Conservation (phyloP, 257 asterid genomes). For the Nicotiana tomentosiformis region DNA sequence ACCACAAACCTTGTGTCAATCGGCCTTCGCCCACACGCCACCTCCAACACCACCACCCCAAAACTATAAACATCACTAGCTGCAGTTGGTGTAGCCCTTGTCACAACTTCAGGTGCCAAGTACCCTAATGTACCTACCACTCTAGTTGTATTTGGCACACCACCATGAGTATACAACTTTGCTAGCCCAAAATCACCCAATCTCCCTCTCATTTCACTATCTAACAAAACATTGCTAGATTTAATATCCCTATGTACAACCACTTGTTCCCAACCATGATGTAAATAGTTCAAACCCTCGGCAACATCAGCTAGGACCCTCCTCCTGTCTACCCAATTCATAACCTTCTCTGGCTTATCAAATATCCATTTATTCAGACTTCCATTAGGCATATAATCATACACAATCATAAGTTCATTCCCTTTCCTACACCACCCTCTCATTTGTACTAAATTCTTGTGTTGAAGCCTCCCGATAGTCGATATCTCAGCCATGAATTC, state of each 20-base stretch:
- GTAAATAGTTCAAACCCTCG: slow-evolving; percentile 69
- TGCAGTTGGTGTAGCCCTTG: slow-evolving; percentile 56
- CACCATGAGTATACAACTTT: slow-evolving; percentile 65
- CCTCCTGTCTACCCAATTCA: slow-evolving; percentile 63
- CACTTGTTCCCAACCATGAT: slow-evolving; percentile 79
- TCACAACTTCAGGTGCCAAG: slow-evolving; percentile 81
- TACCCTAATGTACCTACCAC: slow-evolving; percentile 84
- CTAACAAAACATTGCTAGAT: slow-evolving; percentile 74
- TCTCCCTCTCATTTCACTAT: slow-evolving; percentile 66
- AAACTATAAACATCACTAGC: slow-evolving; percentile 79
- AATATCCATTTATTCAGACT: slow-evolving; percentile 80
- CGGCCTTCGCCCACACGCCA: slow-evolving; percentile 74
- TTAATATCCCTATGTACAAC: slow-evolving; percentile 84
- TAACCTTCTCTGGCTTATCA: slow-evolving; percentile 38
- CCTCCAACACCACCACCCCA: slow-evolving; percentile 75
- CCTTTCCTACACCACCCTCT: slow-evolving; percentile 85
- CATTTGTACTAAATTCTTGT: slow-evolving; percentile 75
- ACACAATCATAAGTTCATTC: slow-evolving; percentile 55
- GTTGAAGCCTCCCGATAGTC: slow-evolving; percentile 76
- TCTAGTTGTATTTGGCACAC: slow-evolving; percentile 71
- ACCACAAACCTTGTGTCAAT: slow-evolving; percentile 30
- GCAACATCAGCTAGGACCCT: slow-evolving; percentile 64
- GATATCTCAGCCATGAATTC: slow-evolving; percentile 94
- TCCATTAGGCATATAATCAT: slow-evolving; percentile 77
- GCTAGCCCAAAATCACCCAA: slow-evolving; percentile 82